phyloP scores from a whole-genome alignment of 2,329 filamentous ascomycete genomes.

The Epichloe brachyelytri region DNA sequence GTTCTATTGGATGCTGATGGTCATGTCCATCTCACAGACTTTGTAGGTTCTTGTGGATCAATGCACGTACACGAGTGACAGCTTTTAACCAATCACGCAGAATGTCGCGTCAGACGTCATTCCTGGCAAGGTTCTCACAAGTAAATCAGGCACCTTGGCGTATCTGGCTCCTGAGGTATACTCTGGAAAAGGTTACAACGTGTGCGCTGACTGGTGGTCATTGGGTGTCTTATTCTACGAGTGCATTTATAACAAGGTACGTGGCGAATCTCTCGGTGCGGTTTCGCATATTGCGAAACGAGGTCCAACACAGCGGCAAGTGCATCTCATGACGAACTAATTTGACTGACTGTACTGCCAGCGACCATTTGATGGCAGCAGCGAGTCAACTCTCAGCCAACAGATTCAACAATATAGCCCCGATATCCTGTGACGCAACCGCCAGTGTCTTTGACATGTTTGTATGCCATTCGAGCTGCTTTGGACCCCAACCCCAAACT shows the following conservation, averaged over 20 bases:
- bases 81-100: constrained; percentile 32
- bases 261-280: constrained; percentile 11
- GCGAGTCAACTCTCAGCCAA: constrained; percentile 65
- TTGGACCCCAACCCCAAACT: constrained; percentile 65
- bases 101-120: constrained; percentile 94
- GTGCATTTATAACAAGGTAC: constrained; percentile 96
- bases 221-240: constrained; percentile 97
- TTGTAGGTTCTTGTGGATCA: constrained; percentile 45
- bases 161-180: constrained; percentile 97
- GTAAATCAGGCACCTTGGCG: constrained; percentile 91
- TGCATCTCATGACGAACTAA: not conserved
- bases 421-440: constrained; percentile 89
- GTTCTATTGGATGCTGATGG: constrained; percentile 78
- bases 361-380: constrained; percentile 87
- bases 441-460: constrained; percentile 73
- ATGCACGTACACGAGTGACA: not conserved
- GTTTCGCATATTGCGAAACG: not conserved
- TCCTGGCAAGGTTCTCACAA: constrained; percentile 70
- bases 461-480: constrained; percentile 77
- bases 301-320: not conserved
- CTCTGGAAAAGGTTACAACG: constrained; percentile 74
- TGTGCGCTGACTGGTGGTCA: constrained; percentile 97
- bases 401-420: constrained; percentile 68
- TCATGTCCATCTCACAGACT: constrained; percentile 95
- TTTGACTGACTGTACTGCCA: constrained; percentile 21